These are phyloP conservation scores for Epichloe uncinata DNA, from an alignment of 2,329 filamentous ascomycete genomes.

Conservation along the genomic window DNA sequence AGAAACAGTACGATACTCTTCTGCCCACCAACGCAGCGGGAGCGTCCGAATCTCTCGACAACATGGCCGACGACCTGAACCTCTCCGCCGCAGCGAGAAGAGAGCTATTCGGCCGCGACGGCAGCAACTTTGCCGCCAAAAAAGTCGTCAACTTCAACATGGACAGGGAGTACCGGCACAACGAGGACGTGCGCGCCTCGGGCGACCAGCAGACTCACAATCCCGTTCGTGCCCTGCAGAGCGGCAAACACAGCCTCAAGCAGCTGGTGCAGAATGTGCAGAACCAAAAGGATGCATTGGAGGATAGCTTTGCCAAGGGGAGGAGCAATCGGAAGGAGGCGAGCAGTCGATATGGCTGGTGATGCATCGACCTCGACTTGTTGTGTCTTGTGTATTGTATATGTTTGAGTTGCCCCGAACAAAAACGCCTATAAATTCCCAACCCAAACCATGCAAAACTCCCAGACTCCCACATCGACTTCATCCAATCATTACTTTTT, in stretches of 20 bases:
- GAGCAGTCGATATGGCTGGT: constrained; percentile 72
- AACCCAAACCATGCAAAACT: neutral
- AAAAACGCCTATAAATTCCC: neutral
- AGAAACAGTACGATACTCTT: constrained; percentile 10
- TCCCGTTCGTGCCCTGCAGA: constrained; percentile 72
- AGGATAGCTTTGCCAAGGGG: constrained; percentile 81
- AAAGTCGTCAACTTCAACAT: constrained; percentile 79
- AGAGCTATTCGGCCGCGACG: constrained; percentile 69
- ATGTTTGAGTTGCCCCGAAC: neutral
- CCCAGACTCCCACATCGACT: neutral
- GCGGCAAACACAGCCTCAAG: constrained; percentile 71
- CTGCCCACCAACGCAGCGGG: constrained; percentile 16
- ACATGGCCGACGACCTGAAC: constrained; percentile 65
- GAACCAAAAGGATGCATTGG: constrained; percentile 72
- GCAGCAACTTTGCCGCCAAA: constrained; percentile 26
- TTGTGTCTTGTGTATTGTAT: neutral
- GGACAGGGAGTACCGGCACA: constrained; percentile 73
- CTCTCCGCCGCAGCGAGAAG: constrained; percentile 64
- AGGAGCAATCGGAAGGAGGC: constrained; percentile 71
- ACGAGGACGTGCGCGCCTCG: constrained; percentile 59
- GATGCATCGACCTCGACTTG: neutral
- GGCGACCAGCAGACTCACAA: constrained; percentile 65
- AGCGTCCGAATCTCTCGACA: constrained; percentile 44
- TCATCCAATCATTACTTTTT: neutral
- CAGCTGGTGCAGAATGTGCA: constrained; percentile 76